Conservation (phyloP, 495 filamentous ascomycete species). For the Neurospora sp. region DNA sequence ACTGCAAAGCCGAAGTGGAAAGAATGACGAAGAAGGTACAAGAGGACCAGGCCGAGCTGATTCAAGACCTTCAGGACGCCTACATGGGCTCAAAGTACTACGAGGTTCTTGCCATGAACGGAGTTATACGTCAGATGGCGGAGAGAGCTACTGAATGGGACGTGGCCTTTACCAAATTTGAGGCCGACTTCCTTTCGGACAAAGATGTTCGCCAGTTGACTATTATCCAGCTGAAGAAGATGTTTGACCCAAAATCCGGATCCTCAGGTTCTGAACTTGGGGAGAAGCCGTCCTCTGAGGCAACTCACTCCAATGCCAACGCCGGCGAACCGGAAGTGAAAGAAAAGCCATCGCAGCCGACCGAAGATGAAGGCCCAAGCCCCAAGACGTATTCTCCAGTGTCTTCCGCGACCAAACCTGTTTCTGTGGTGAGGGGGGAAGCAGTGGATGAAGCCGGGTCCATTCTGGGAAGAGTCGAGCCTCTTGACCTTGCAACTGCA, state of each 20-base stretch:
- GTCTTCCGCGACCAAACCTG: slow-evolving; percentile 13
- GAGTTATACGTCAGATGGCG: slow-evolving; percentile 76
- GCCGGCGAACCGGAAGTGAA: background rate
- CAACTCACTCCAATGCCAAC: slow-evolving; percentile 7
- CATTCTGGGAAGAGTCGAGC: slow-evolving; percentile 47
- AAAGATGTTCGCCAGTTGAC: slow-evolving; percentile 93
- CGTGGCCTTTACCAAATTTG: slow-evolving; percentile 75
- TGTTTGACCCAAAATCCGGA: slow-evolving; percentile 46
- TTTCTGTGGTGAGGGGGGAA: slow-evolving; percentile 10
- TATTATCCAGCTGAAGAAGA: slow-evolving; percentile 83
- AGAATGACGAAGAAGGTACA: slow-evolving; percentile 59
- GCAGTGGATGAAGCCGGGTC: slow-evolving; percentile 7
- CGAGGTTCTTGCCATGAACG: slow-evolving; percentile 87
- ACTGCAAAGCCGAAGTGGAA: slow-evolving; percentile 74
- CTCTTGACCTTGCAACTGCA: slow-evolving; percentile 63
- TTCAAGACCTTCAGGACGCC: slow-evolving; percentile 71
- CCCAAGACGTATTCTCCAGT: slow-evolving; percentile 11
- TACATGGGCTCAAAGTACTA: slow-evolving; percentile 93
- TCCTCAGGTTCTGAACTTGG: slow-evolving; percentile 12
- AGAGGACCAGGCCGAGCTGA: slow-evolving; percentile 64
- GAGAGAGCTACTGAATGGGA: slow-evolving; percentile 95
- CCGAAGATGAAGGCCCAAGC: background rate
- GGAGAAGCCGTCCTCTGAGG: slow-evolving; percentile 15
- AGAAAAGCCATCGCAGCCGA: background rate
- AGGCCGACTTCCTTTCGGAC: slow-evolving; percentile 90